Percentiles rank a stretch among this genome's conserved stretches.
These are phyloP conservation scores for Phaeosphaeria sp. DNA, from an alignment of 2,329 filamentous ascomycete species.

Conservation along the genomic window DNA sequence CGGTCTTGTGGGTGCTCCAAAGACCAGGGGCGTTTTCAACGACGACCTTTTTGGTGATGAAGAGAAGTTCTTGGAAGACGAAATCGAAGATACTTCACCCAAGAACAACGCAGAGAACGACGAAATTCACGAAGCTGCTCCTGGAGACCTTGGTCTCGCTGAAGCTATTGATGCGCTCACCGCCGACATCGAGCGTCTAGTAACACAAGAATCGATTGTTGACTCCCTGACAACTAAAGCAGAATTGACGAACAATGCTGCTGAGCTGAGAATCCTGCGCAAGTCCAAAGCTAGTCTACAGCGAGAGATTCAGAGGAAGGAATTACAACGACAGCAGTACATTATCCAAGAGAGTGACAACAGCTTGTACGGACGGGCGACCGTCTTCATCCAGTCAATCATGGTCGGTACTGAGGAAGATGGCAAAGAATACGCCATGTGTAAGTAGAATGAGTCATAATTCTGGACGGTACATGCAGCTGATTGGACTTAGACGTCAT, in stretches of 20 bases:
- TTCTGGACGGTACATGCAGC: not conserved
- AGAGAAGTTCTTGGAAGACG: conserved; percentile 83
- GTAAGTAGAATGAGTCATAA: conserved; percentile 48
- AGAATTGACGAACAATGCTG: conserved; percentile 94
- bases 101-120: conserved; percentile 71
- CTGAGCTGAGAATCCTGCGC: conserved; percentile 86
- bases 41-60: conserved; percentile 94
- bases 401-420: conserved; percentile 92
- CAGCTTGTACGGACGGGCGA: conserved; percentile 90
- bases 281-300: conserved; percentile 95
- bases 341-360: conserved; percentile 98
- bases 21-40: conserved; percentile 88
- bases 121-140: conserved; percentile 90
- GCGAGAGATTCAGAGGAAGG: conserved; percentile 89
- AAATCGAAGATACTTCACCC: conserved; percentile 74
- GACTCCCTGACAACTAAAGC: conserved; percentile 93
- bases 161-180: conserved; percentile 92
- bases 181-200: conserved; percentile 86
- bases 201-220: conserved; percentile 86
- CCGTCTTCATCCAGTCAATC: conserved; percentile 87
- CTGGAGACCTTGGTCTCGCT: conserved; percentile 88
- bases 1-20: conserved; percentile 85
- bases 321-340: conserved; percentile 95
- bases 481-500: conserved; percentile 67
- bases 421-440: conserved; percentile 90